Base-by-base conservation (phyloP, 495 filamentous ascomycete genomes). In the Lindgomyces ingoldianus region DNA sequence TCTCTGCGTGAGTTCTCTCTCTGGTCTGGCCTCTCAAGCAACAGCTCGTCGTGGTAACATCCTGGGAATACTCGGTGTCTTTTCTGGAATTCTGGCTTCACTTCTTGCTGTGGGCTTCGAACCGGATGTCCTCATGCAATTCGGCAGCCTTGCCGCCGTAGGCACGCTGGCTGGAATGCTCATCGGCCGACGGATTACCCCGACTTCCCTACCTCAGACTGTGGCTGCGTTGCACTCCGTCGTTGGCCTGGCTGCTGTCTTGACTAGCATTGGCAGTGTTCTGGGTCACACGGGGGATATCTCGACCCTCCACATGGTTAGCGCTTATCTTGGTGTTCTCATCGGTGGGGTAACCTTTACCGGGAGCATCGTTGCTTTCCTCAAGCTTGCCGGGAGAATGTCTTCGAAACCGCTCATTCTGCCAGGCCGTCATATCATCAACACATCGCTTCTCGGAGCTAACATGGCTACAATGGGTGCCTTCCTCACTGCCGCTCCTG, bases 321-420 rank as follows among this genome's bases (percentile, higher is more conserved):
- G 88, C 11, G 90, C 86, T 0, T 93, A 93, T 64, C 73, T 92
- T 6, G 90, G 90, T 48, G 89, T 93, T 12, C 75, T 93, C 0
- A 91, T 93, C 58, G 88, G 68, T 46, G 90, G 90, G 58, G 83
- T 93, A 42, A 93, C 90, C 0, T 93, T 93, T 71, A 93, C 90
- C 2, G 90, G 90, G 10, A 90, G 87, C 14, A 84, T 93, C 60
- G 87, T 93, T 1, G 90, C 90, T 1, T 91, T 91, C 77, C 67
- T 91, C 65, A 93, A 93, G 70, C 82, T 93, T 11, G 83, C 88
- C 8, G 89, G 87, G 2, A 84, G 80, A 62, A 90, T 93, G 87
- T 86, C 85, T 3, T 92, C 89, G 1, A 84, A 79, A 50, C 88
- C 89, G 1, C 78, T 81, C n/a, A 79, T 83, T 4, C 78, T 93